Evolutionary conservation across 169 alveolate species (phyloP).

Genomic region (Eimeria necatrix): DNA sequence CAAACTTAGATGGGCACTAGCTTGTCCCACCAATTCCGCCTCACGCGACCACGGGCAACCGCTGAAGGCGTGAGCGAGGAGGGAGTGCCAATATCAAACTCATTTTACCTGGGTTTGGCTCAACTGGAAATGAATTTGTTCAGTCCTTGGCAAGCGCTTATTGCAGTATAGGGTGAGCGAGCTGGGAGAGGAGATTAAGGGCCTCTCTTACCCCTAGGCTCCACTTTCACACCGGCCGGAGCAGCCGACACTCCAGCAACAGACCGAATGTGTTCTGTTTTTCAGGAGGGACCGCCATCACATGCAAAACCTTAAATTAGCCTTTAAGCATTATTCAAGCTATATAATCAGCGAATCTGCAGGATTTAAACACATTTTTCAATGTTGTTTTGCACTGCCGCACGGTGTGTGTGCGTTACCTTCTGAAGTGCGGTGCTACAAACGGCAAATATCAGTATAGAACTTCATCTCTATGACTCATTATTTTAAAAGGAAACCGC

Average conservation of each 20-base stretch:
- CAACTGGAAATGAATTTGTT: constrained; percentile 8
- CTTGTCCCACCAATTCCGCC: not conserved
- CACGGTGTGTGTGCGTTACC: too few relatives aligned
- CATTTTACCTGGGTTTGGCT: not conserved
- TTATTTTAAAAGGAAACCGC: too few relatives aligned
- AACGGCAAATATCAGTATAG: too few relatives aligned
- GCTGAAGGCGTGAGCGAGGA: constrained; percentile 4
- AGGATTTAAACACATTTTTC: too few relatives aligned
- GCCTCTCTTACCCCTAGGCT: constrained; percentile 25
- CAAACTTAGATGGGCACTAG: constrained; percentile 11
- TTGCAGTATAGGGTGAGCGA: not conserved
- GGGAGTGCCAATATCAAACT: constrained; percentile 8
- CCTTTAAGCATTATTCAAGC: too few relatives aligned
- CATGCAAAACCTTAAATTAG: too few relatives aligned
- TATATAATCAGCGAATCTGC: too few relatives aligned
- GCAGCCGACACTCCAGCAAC: constrained; percentile 64
- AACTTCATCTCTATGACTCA: too few relatives aligned
- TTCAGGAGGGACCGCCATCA: too few relatives aligned
- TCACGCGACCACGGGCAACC: constrained; percentile 32
- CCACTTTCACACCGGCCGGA: constrained; percentile 3
- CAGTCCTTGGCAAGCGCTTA: not conserved
- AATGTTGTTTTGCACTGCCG: too few relatives aligned
- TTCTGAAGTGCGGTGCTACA: too few relatives aligned
- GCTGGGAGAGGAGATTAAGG: not conserved
- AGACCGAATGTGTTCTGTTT: not conserved